Conservation (phyloP, 148 eudicot genomes). For the Rhododendron ovatum region DNA sequence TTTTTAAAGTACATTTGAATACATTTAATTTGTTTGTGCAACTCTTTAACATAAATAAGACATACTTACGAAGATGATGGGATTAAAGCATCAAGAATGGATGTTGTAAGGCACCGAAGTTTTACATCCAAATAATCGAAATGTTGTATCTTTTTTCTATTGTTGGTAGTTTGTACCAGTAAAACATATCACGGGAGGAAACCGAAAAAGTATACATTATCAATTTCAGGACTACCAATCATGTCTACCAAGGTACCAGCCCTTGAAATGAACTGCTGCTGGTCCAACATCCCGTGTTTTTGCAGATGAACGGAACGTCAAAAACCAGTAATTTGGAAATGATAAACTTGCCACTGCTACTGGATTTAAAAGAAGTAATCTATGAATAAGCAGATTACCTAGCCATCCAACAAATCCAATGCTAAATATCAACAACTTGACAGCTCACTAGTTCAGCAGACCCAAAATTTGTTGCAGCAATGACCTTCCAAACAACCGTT, state of each 20-base stretch:
- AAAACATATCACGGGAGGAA: no score
- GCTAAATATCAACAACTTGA: conserved; percentile 12
- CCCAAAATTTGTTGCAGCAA: conserved; percentile 32
- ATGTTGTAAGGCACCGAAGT: no score
- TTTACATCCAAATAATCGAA: no score
- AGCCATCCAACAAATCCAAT: neutral
- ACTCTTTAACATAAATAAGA: no score
- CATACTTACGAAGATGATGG: no score
- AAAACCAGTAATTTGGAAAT: no score
- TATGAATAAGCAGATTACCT: neutral
- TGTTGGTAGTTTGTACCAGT: neutral
- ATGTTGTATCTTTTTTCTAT: no score
- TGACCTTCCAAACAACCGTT: conserved; percentile 49
- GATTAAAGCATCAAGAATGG: no score
- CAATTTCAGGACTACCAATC: no score
- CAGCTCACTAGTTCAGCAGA: conserved; percentile 20
- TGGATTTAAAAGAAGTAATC: neutral
- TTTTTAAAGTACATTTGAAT: neutral
- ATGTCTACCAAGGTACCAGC: neutral
- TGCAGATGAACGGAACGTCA: no score
- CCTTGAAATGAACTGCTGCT: neutral
- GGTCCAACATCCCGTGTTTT: neutral
- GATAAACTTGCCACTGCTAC: neutral
- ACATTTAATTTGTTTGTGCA: no score
- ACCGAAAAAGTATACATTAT: no score